These are phyloP conservation scores for Cyclocybe cylindracea DNA, from an alignment of 768 basidiomycete species.

Conservation along the genomic window DNA sequence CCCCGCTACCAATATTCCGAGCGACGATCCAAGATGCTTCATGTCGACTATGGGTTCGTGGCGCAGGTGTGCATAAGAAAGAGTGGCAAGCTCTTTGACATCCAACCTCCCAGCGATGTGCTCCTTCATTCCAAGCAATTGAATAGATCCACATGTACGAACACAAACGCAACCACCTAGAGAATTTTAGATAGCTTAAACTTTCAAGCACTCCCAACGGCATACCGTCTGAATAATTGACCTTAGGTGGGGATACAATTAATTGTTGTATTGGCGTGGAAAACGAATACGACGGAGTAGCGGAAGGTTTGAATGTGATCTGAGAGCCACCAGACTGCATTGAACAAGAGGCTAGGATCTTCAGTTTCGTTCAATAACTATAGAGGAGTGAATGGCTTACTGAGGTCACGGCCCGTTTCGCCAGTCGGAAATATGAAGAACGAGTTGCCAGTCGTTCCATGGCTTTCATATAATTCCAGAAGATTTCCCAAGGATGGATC, in stretches of 20 bases:
- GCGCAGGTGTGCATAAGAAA: slow-evolving; percentile 42
- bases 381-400: slow-evolving; percentile 38
- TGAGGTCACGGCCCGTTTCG: slow-evolving; percentile 56
- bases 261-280: slow-evolving; percentile 68
- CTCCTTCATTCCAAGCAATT: slow-evolving; percentile 14
- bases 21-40: slow-evolving; percentile 32
- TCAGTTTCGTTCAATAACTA: background rate
- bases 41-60: slow-evolving; percentile 49
- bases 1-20: slow-evolving; percentile 47
- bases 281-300: slow-evolving; percentile 46
- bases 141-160: slow-evolving; percentile 24
- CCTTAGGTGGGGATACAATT: slow-evolving; percentile 37
- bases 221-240: slow-evolving; percentile 6
- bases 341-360: slow-evolving; percentile 47
- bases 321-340: slow-evolving; percentile 22
- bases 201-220: background rate
- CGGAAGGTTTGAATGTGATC: slow-evolving; percentile 40
- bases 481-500: slow-evolving; percentile 61
- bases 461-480: slow-evolving; percentile 40
- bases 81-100: slow-evolving; percentile 31
- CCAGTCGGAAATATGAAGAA: slow-evolving; percentile 66
- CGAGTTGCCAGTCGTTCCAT: slow-evolving; percentile 23
- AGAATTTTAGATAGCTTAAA: background rate
- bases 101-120: slow-evolving; percentile 20
- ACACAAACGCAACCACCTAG: slow-evolving; percentile 24